Base-by-base conservation (phyloP, 352 stramenopile genomes). In the Globisporangium iwayamae region DNA sequence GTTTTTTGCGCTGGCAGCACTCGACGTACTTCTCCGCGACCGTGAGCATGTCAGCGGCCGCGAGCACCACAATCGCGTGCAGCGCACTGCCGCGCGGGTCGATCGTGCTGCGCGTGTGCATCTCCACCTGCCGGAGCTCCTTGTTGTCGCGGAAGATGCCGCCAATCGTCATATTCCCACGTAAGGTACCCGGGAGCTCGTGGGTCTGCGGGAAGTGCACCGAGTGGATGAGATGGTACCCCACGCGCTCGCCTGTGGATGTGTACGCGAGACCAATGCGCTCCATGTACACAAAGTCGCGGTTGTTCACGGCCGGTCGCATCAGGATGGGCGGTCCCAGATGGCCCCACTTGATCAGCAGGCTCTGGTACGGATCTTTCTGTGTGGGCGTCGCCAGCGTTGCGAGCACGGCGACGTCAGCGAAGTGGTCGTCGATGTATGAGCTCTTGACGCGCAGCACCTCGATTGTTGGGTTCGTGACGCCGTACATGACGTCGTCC, bases 231-330 rank as follows among this genome's bases (percentile, higher is more conserved):
- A 81, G 60, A 20, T 79, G 71, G 32, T 73, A 79, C 25, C 74
- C 74, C 4, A 76, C 60, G 10, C 70, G 63, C 22, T 81, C 74
- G 20, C 72, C 72, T 4, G 54, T 72, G 4, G 68, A 62, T 7
- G 72, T 56, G 34, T 16, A 57, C 39, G 65, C 62, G 56, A 77
- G 74, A 20, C 72, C 72, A 0, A 63, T 79, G 10, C 66, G 67
- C 39, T 81, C 74, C 4, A 79, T 55, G 65, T 79, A 79, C 10
- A 81, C 72, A 62, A 79, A 81, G 68, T 81, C 74, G 2, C 74
- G 66, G 66, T 73, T 76, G 22, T 75, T 68, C 9, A 78, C 56
- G 38, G 76, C 34, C 11, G 51, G 30, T 18, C 64, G 34, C 6
- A 36, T 18, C n/a, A 43, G 14, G 10, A 41, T 34, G 6, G 9